phyloP scores from a whole-genome alignment of 163 green algal genomes.

The Scenedesmus sp. region DNA sequence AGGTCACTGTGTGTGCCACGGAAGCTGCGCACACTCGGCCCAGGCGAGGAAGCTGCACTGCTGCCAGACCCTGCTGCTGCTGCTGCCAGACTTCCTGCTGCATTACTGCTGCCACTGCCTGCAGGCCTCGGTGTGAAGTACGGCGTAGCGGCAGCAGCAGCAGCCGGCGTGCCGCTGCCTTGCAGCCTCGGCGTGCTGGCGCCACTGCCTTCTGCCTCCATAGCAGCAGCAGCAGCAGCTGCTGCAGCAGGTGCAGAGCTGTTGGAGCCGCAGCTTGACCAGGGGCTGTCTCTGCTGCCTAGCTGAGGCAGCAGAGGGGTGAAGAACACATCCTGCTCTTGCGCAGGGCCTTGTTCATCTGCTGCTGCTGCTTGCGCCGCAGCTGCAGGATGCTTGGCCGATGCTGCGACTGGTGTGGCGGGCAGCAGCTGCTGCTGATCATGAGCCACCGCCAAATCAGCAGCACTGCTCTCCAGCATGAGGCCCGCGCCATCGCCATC shows the following conservation, averaged over 20 bases:
- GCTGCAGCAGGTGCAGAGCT: neutral
- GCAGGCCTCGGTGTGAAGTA: slow-evolving; percentile 38
- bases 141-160: neutral
- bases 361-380: neutral
- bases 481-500: neutral
- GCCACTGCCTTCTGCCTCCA: neutral
- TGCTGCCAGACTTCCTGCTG: neutral
- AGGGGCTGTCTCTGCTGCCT: neutral
- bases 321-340: slow-evolving; percentile 2
- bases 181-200: neutral
- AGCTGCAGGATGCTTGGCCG: neutral
- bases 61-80: neutral
- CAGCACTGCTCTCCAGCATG: neutral
- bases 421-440: neutral
- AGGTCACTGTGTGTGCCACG: neutral
- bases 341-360: neutral
- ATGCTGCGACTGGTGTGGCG: neutral
- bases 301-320: slow-evolving; percentile 11
- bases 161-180: neutral
- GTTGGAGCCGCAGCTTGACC: neutral
- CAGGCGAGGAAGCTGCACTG: slow-evolving; percentile 4
- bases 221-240: neutral
- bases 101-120: neutral
- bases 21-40: neutral
- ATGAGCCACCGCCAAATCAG: neutral